Evolutionary conservation across 495 filamentous ascomycete species (phyloP).

Genomic region (Acidiella bohemica): DNA sequence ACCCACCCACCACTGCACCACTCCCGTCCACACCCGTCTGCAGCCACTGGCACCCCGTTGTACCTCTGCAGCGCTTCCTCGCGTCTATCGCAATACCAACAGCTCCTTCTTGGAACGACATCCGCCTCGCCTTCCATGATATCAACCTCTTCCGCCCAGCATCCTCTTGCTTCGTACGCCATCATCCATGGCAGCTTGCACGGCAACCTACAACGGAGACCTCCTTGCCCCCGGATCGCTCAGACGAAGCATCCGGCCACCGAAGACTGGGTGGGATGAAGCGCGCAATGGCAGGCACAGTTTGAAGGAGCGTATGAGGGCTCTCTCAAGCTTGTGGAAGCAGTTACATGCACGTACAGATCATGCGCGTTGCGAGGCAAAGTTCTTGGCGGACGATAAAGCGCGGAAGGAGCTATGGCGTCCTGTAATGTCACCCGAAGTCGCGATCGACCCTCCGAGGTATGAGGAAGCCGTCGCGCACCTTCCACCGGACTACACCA

Average conservation of each 20-base stretch:
- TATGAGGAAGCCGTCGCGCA: slow-evolving; percentile 26
- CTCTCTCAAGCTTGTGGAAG: slow-evolving; percentile 12
- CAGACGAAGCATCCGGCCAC: slow-evolving; percentile 24
- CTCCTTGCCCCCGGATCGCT: slow-evolving; percentile 19
- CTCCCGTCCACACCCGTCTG: neutral
- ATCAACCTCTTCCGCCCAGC: slow-evolving; percentile 13
- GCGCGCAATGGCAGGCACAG: slow-evolving; percentile 11
- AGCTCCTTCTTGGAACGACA: neutral
- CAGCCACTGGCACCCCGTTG: neutral
- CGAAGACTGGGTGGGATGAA: slow-evolving; percentile 27
- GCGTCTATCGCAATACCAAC: slow-evolving; percentile 1
- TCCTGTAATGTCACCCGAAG: neutral
- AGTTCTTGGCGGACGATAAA: slow-evolving; percentile 4
- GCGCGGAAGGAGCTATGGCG: slow-evolving; percentile 5
- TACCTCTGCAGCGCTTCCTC: neutral
- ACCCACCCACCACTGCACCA: neutral
- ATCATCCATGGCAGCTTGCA: slow-evolving; percentile 27
- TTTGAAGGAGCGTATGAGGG: slow-evolving; percentile 2
- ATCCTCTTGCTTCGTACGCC: slow-evolving; percentile 11
- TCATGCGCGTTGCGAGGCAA: neutral
- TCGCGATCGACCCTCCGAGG: slow-evolving; percentile 17
- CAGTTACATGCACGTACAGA: neutral
- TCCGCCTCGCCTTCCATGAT: slow-evolving; percentile 16
- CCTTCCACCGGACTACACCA: slow-evolving; percentile 27
- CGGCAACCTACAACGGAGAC: slow-evolving; percentile 21